A percentile compares a stretch with the other conserved stretches of the same genome.
Evolutionary conservation across 257 asterid genomes (phyloP).

Genomic region (Linderniella brevidens): DNA sequence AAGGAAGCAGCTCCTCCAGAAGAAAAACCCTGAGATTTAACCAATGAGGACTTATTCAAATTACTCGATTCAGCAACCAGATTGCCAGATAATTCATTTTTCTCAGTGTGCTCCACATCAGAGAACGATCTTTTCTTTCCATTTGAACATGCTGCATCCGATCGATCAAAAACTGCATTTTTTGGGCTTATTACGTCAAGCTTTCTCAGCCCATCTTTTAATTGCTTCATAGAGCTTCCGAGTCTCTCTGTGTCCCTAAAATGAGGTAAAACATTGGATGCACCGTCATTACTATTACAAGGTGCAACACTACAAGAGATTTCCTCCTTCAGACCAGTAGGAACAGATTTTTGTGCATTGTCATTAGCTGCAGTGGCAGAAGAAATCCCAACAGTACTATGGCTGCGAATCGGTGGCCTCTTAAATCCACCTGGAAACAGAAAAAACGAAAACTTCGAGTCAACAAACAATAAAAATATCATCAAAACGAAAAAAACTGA

Average conservation of each 20-base stretch:
- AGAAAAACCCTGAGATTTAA: constrained; percentile 24
- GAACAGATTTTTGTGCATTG: constrained; percentile 21
- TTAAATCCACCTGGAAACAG: constrained; percentile 42
- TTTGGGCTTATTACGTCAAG: constrained; percentile 62
- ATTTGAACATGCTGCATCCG: too few relatives aligned
- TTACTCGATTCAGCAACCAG: too few relatives aligned
- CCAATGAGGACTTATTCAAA: constrained; percentile 18
- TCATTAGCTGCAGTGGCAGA: constrained; percentile 18
- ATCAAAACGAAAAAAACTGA: background rate
- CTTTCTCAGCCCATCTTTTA: constrained; percentile 52
- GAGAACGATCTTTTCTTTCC: too few relatives aligned
- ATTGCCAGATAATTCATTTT: too few relatives aligned
- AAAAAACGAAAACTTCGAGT: constrained; percentile 8
- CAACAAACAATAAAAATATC: constrained; percentile 12
- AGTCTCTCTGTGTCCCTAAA: constrained; percentile 19
- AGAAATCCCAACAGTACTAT: too few relatives aligned
- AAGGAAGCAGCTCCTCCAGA: constrained; percentile 16
- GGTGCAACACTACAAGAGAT: constrained; percentile 19
- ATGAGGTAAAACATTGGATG: too few relatives aligned
- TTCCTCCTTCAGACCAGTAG: constrained; percentile 26
- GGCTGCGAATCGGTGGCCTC: constrained; percentile 29
- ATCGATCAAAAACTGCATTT: constrained; percentile 14
- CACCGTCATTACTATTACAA: constrained; percentile 7
- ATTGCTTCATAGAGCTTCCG: constrained; percentile 19
- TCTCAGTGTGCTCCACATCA: too few relatives aligned